Evolutionary conservation across 192 early-diverging fungal species (phyloP).

Genomic region (Coemansia reversa): DNA sequence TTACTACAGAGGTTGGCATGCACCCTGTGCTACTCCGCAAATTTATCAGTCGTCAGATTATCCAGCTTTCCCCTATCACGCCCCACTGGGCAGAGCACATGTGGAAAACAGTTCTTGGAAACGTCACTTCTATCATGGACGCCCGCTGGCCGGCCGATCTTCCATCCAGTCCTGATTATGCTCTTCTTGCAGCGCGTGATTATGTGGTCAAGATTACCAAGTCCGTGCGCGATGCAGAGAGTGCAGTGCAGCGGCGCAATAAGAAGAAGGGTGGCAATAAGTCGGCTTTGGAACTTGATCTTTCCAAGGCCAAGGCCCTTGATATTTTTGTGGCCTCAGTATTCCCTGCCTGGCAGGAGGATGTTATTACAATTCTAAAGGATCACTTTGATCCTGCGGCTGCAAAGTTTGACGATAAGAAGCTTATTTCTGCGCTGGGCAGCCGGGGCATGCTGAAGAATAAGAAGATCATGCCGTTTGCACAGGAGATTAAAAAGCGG

Average conservation of each 20-base stretch:
- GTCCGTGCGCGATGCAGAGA: conserved; percentile 79
- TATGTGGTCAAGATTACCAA: conserved; percentile 77
- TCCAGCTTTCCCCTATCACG: conserved; percentile 83
- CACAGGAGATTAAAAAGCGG: conserved; percentile 84
- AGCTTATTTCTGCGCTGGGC: conserved; percentile 66
- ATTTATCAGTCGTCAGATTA: conserved; percentile 82
- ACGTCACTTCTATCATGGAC: conserved; percentile 66
- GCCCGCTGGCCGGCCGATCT: conserved; percentile 64
- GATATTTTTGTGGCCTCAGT: conserved; percentile 75
- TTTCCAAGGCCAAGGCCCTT: conserved; percentile 64
- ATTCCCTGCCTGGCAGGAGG: conserved; percentile 96
- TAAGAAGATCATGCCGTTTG: conserved; percentile 97
- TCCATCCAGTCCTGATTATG: conserved; percentile 65
- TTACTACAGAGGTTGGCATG: conserved; percentile 70
- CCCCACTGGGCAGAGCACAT: conserved; percentile 95
- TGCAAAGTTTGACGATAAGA: conserved; percentile 70
- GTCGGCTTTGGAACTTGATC: conserved; percentile 56
- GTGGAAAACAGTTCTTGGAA: conserved; percentile 78
- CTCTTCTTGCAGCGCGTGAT: conserved; percentile 68
- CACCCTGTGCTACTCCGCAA: conserved; percentile 79
- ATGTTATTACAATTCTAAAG: conserved; percentile 57
- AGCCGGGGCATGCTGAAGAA: conserved; percentile 81
- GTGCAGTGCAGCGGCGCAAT: conserved; percentile 56
- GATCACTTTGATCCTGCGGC: conserved; percentile 59
- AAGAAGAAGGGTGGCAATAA: conserved; percentile 76